Evolutionary conservation across 345 rosid species (phyloP).

Genomic region (Turritis glabra): DNA sequence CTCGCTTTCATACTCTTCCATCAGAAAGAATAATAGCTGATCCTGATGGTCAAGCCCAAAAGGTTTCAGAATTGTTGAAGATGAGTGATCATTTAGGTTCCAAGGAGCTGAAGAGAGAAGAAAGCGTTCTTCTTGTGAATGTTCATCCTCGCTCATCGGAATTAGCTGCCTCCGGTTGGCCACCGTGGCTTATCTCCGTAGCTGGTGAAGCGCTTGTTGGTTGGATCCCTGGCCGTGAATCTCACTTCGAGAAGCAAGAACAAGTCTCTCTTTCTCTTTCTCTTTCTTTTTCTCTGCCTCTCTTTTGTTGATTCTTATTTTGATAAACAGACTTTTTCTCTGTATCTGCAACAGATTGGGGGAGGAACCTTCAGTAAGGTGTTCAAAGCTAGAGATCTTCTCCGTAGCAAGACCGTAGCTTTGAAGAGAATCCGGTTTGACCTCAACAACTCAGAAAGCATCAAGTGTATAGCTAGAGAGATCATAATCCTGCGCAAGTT

Average conservation of each 20-base stretch:
- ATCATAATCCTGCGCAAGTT: conserved; percentile 73
- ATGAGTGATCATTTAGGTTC: conserved; percentile 5
- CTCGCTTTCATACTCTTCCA: conserved; percentile 13
- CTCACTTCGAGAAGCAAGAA: conserved; percentile 73
- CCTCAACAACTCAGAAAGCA: conserved; percentile 65
- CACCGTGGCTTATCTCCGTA: conserved; percentile 77
- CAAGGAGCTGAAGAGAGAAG: conserved; percentile 34
- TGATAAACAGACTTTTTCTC: neutral
- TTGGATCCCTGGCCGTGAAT: conserved; percentile 75
- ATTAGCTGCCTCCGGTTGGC: conserved; percentile 69
- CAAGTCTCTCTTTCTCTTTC: conserved; percentile 43
- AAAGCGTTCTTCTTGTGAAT: conserved; percentile 24
- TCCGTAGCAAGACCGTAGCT: conserved; percentile 67
- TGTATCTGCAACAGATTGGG: conserved; percentile 70
- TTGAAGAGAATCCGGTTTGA: conserved; percentile 76
- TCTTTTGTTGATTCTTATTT: conserved; percentile 2
- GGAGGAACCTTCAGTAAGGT: conserved; percentile 93
- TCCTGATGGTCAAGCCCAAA: neutral
- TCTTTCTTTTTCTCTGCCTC: neutral
- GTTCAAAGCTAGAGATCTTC: conserved; percentile 74
- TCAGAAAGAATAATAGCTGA: conserved; percentile 1
- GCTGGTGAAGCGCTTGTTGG: conserved; percentile 86
- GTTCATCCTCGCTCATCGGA: conserved; percentile 32
- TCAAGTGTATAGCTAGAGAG: conserved; percentile 87
- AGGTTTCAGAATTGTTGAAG: conserved; percentile 7